Evolutionary conservation across 164 flowering plant species (phyloP), one percentile per base, ranked within the genome.

Genomic region (Liquidambar formosana): DNA sequence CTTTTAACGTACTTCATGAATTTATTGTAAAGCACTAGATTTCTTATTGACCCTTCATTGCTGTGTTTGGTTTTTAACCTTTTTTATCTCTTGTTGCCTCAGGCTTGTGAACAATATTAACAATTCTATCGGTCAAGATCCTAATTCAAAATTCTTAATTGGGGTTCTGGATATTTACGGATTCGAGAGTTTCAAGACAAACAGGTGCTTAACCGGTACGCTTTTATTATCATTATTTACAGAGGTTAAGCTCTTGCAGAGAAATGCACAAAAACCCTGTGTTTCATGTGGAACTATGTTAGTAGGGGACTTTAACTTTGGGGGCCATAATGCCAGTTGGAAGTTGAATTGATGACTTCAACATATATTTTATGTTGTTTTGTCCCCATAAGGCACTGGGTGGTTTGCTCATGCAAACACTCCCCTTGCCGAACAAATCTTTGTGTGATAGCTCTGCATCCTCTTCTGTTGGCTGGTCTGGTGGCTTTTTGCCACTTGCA

Each of bases 151-250:
- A 51, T 63, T 47, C 68, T 65, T 79, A 46, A 86, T 86, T 69
- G 92, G 92, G 47, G 87, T 88, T 68, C 81, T 88, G 74, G 92
- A 88, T 82, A 88, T 88, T 15, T 88, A 88, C 79, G 92, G 92
- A 67, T 88, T 88, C 56, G 90, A 88, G 82, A 86, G 90, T 81
- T 88, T 88, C 86, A 83, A 88, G 87, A 83, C 90, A 76, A 88
- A 88, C 88, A 88, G 92, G 92, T 88, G 90, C 92, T 88, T 88
- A 84, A 84, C 87, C 64, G 89, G 89, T 86, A 88, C 46, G 88
- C 91, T 80, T 79, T 83, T 78, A 73, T 65, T 77, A 75, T 75
- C 73, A 53, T 69, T 57, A 67, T 75, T 75, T 52, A 28, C 21
- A 57, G 68, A 63, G 11, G 41, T 38, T 49, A 53, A 61, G 18